phyloP scores from a whole-genome alignment of 129 eudicot genomes.

The Lactuca saligna region DNA sequence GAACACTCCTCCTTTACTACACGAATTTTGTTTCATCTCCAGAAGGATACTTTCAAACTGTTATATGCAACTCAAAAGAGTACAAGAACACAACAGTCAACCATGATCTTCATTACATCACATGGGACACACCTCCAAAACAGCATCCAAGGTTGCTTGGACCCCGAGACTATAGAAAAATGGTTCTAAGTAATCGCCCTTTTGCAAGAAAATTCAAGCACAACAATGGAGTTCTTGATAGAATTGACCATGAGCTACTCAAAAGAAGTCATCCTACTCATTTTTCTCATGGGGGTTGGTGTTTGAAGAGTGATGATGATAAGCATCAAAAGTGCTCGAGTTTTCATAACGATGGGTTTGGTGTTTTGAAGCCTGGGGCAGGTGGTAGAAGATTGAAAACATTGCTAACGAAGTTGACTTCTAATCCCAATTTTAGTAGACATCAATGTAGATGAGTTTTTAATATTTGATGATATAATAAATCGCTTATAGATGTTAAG shows the following conservation, averaged over 20 bases:
- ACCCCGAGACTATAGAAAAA: slow-evolving; percentile 63
- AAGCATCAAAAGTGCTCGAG: slow-evolving; percentile 32
- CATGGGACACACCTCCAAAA: slow-evolving; percentile 94
- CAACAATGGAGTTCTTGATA: slow-evolving; percentile 61
- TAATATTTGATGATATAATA: slow-evolving; percentile 3
- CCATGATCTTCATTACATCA: slow-evolving; percentile 93
- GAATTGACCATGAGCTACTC: slow-evolving; percentile 74
- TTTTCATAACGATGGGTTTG: slow-evolving; percentile 55
- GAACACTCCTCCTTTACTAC: slow-evolving; percentile 93
- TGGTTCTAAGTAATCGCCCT: slow-evolving; percentile 76
- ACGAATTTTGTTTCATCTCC: slow-evolving; percentile 95
- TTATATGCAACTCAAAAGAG: slow-evolving; percentile 73
- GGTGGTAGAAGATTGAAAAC: slow-evolving; percentile 67
- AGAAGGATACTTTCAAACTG: slow-evolving; percentile 88
- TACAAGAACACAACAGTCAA: slow-evolving; percentile 79
- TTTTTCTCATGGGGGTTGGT: slow-evolving; percentile 82
- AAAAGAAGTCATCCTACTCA: slow-evolving; percentile 39
- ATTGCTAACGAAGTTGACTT: slow-evolving; percentile 54
- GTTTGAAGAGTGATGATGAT: slow-evolving; percentile 29
- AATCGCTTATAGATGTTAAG: slow-evolving; percentile 13
- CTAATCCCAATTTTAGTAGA: slow-evolving; percentile 41
- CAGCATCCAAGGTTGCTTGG: slow-evolving; percentile 90
- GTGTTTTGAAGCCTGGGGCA: slow-evolving; percentile 69
- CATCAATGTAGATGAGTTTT: slow-evolving; percentile 56
- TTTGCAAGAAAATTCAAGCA: slow-evolving; percentile 95